Evolutionary conservation across 2,329 filamentous ascomycete species (phyloP), one percentile per base, ranked within the genome.

Genomic region (Diaporthe nobilis): DNA sequence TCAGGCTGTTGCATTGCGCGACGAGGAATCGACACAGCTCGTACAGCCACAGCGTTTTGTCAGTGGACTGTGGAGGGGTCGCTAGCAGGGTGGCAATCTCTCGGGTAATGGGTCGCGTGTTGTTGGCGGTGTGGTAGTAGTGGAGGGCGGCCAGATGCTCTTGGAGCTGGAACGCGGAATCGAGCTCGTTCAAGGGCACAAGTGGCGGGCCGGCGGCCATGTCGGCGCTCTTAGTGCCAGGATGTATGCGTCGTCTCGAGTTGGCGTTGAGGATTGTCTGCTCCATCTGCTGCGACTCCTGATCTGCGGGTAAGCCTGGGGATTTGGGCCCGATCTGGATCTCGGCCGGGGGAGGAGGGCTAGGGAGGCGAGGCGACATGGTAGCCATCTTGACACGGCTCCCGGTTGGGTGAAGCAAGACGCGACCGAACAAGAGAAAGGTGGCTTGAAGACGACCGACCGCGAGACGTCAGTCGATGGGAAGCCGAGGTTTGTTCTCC

Each of bases 1-100:
- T 94, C 74, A 99, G 91, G 78, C 93, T 92, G 86, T 99, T 99
- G 83, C 95, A 96, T 85, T 98, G 96, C 79, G 96, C 94, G 72
- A 96, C 97, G 76, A 99, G 92, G 83, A 98, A 98, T 77, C 97
- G 95, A 82, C 95, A 98, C 68, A 99, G 93, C 86, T 99, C 97
- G 86, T 98, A 99, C 61, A 98, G 93, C 97, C 97, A 99, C 58
- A 98, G 90, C 13, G 94, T 95, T 79, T 93, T 92, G 82, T 98
- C 95, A 78, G 97, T 93, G 75, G 94, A 93, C 31, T 92, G 89
- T 0, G 97, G 97, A 31, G 96, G 94, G 60, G 92, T 92, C 51
- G 95, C 93, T 53, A 99, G 92, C 79, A 92, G 89, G 73, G 90
- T 86, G 15, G 97, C 96, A 57, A 94, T 93, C 44, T 92, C 89